phyloP scores from a whole-genome alignment of 2,329 filamentous ascomycete genomes.

The Colletotrichum trifolii region DNA sequence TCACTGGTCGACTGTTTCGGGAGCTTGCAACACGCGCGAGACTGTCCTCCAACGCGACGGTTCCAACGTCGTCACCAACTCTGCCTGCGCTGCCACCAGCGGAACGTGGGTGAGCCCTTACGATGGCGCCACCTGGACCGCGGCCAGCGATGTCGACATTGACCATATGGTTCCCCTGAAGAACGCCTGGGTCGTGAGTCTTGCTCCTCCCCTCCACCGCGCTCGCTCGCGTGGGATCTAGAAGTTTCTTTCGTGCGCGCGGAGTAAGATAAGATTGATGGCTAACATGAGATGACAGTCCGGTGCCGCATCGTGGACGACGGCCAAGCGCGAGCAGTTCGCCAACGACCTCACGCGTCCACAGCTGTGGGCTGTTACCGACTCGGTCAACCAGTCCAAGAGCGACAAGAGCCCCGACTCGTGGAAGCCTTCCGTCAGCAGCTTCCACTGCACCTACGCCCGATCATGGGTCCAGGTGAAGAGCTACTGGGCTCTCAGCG shows the following conservation, averaged over 20 bases:
- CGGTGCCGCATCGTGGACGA: constrained; percentile 79
- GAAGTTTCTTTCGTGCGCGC: neutral
- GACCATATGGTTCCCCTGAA: constrained; percentile 86
- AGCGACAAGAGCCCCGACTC: constrained; percentile 78
- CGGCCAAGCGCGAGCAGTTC: constrained; percentile 72
- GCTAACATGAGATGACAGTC: constrained; percentile 58
- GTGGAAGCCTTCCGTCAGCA: constrained; percentile 78
- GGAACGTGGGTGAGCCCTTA: constrained; percentile 80
- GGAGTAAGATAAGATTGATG: neutral
- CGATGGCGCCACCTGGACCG: constrained; percentile 77
- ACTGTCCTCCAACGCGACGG: constrained; percentile 81
- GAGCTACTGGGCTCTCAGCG: constrained; percentile 73
- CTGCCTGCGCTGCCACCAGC: constrained; percentile 70
- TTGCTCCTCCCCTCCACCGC: neutral
- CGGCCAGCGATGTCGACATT: constrained; percentile 78
- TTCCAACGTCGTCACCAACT: constrained; percentile 66
- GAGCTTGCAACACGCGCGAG: constrained; percentile 78
- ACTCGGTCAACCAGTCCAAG: constrained; percentile 79
- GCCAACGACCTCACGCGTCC: constrained; percentile 83
- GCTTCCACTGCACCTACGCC: constrained; percentile 83
- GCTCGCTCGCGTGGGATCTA: neutral
- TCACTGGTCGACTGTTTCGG: constrained; percentile 74
- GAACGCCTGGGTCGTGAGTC: constrained; percentile 78
- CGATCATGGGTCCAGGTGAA: constrained; percentile 84
- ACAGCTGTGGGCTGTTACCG: constrained; percentile 83